Percentiles rank a stretch among this genome's conserved stretches.
These are phyloP conservation scores for Backusella australiensis DNA, from an alignment of 192 early-diverging fungal genomes.

Conservation along the genomic window DNA sequence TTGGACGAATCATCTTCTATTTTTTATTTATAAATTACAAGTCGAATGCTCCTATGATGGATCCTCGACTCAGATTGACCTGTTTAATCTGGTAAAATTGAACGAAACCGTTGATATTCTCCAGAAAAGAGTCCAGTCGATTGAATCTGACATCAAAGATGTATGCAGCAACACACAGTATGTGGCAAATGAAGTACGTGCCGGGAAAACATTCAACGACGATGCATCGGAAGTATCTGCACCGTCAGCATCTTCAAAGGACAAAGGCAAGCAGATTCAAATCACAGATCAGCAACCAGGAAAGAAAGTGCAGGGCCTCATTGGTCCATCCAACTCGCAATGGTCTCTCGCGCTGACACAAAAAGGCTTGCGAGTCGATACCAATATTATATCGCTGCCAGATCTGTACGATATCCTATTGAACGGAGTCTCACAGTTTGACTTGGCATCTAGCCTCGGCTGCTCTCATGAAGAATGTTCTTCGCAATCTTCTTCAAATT, in stretches of 20 bases:
- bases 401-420: conserved; percentile 30
- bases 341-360: conserved; percentile 27
- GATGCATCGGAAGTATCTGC: conserved; percentile 1
- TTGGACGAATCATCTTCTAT: background rate
- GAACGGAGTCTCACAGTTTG: conserved; percentile 16
- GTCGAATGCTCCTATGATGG: conserved; percentile 35
- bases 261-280: background rate
- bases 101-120: conserved; percentile 24
- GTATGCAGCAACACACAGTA: conserved; percentile 18
- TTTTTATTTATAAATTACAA: background rate
- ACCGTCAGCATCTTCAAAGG: background rate
- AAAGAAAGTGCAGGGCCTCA: background rate
- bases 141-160: conserved; percentile 21
- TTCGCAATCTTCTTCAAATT: background rate
- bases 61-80: conserved; percentile 32
- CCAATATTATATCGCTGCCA: conserved; percentile 28
- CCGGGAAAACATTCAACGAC: background rate
- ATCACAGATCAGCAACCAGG: background rate
- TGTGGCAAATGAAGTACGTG: conserved; percentile 17
- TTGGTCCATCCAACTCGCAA: background rate
- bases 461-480: background rate
- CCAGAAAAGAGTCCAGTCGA: conserved; percentile 10
- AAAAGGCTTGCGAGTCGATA: conserved; percentile 27
- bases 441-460: background rate
- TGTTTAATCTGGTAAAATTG: conserved; percentile 31